Conservation (phyloP, 192 early-diverging fungal genomes). For the Umbelopsis isabellina region DNA sequence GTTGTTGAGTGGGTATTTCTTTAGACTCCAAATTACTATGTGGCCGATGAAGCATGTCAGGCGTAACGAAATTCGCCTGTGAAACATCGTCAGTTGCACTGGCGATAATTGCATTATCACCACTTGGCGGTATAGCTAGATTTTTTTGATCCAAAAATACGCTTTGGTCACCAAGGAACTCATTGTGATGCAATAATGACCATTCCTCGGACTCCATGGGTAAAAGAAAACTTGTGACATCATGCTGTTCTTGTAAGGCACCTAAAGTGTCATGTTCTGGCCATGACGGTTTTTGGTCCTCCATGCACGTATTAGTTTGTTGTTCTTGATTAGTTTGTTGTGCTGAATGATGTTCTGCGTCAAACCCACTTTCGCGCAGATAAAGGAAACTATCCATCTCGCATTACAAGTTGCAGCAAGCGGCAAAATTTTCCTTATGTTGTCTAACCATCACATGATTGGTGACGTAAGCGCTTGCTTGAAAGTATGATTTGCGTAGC, state of each 20-base stretch:
- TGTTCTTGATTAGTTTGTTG: background rate
- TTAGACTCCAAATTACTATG: background rate
- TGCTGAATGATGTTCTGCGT: background rate
- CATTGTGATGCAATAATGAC: conserved; percentile 1
- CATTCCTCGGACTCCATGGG: conserved; percentile 4
- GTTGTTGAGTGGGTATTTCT: background rate
- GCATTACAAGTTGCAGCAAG: background rate
- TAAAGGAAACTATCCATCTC: conserved; percentile 19
- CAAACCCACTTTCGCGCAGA: conserved; percentile 2
- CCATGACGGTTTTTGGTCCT: conserved; percentile 12
- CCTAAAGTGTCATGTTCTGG: conserved; percentile 9
- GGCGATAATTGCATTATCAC: background rate
- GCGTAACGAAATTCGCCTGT: background rate
- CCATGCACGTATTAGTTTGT: background rate
- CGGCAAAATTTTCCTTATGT: background rate
- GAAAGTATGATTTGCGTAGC: too few species aligned
- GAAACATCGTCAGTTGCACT: background rate
- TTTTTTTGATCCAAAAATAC: conserved; percentile 1
- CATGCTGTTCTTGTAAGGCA: background rate
- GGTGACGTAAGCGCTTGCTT: too few species aligned
- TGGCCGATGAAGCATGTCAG: conserved; percentile 1
- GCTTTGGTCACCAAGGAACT: background rate
- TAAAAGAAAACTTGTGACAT: conserved; percentile 8
- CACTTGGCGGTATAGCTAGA: too few species aligned
- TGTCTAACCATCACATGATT: too few species aligned